phyloP scores from a whole-genome alignment of 805 yeast genomes.

The Pichia nanzhaoensis region DNA sequence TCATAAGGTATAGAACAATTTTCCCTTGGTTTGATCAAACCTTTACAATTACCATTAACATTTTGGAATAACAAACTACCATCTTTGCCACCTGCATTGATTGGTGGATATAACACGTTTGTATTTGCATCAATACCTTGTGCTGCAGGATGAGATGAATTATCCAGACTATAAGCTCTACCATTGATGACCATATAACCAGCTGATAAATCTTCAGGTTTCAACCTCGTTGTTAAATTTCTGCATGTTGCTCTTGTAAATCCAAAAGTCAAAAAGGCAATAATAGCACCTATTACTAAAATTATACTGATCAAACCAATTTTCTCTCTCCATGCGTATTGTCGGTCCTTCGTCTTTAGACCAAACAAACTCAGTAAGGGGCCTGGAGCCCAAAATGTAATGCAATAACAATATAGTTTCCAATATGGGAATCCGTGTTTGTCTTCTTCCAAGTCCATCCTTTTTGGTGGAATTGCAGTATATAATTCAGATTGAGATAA shows the following conservation, averaged over 20 bases:
- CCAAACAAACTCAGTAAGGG: conserved; percentile 68
- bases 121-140: conserved; percentile 68
- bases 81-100: conserved; percentile 82
- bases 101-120: conserved; percentile 76
- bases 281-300: conserved; percentile 61
- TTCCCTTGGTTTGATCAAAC: conserved; percentile 61
- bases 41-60: conserved; percentile 85
- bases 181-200: conserved; percentile 77
- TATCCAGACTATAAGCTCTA: conserved; percentile 62
- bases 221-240: conserved; percentile 40
- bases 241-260: conserved; percentile 78
- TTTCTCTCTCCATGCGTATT: conserved; percentile 96
- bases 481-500: conserved; percentile 15
- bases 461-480: conserved; percentile 19
- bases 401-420: conserved; percentile 69
- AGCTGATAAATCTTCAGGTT: conserved; percentile 49
- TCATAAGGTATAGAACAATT: conserved; percentile 67
- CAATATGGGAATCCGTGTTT: conserved; percentile 41
- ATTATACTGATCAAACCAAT: conserved; percentile 78
- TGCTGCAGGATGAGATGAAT: conserved; percentile 72
- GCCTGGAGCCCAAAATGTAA: conserved; percentile 92
- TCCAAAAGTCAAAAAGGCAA: conserved; percentile 88
- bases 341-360: conserved; percentile 70
- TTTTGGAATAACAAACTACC: conserved; percentile 83
- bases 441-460: conserved; percentile 20